Base-by-base conservation (phyloP, 768 basidiomycete genomes). In the Amanita rimosa region DNA sequence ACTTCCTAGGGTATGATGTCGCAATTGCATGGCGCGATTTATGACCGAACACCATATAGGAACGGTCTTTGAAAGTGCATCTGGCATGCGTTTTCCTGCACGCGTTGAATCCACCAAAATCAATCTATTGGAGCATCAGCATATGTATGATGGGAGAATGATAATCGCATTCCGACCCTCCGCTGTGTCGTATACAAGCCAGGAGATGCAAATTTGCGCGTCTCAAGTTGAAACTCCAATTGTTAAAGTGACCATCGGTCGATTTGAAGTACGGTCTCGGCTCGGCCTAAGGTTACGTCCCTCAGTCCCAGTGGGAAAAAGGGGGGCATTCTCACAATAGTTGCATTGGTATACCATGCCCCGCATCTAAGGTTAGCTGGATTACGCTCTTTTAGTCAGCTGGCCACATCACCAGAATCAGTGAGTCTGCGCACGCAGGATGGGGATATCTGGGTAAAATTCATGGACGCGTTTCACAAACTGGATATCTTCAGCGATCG, bases 21-120 rank as follows among this genome's bases (percentile, higher is more conserved):
- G 67, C 41, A 65, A 59, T 8, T 60, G 53, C 29, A 78, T 62
- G 24, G 78, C 83, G 44, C 79, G 71, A 58, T 95, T 97, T 53
- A 95, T 70, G 4, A 92, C 87, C 7, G 87, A 71, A 60, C 94
- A 95, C 95, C 95, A 98, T 44, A 94, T 85, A 0, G 94, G 94
- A 1, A 97, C 73, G 0, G 93, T 95, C 60, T 95, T 98, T 1
- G 87, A 87, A 1, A 97, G 71, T 0, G 94, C 91, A 54, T 98
- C 95, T 1, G 95, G 95, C 42, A 95, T 83, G 11, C 91, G 80
- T 67, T 98, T 97, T 7, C 95, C 95, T 19, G 89, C 73, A 19
- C 95, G 71, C 0, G 95, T 96, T 0, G 94, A 96, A 59, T 98
- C 95, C 7, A 96, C 90, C 1, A 98, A 66, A 34, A 96, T 67